Conservation (phyloP, 352 stramenopile species). For the Chrysophaeum taylorii region DNA sequence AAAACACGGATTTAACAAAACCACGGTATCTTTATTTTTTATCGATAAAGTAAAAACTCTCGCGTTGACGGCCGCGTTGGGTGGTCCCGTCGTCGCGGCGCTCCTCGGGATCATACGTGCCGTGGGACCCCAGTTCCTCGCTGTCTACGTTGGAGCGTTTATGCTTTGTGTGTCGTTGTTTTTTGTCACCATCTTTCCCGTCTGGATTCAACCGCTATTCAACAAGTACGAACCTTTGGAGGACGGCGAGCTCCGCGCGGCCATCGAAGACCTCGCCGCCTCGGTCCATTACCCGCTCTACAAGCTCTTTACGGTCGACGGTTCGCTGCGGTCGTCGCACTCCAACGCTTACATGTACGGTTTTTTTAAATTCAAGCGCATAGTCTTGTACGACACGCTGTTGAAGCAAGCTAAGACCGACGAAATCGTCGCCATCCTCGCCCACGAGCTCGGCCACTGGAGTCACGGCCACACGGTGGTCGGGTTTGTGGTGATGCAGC, state of each 20-base stretch:
- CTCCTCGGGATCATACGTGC: constrained; percentile 57
- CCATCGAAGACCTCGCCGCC: constrained; percentile 79
- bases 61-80: constrained; percentile 65
- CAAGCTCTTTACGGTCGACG: constrained; percentile 94
- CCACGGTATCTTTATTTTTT: constrained; percentile 81
- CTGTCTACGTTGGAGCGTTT: constrained; percentile 87
- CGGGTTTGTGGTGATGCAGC: constrained; percentile 82
- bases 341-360: constrained; percentile 80
- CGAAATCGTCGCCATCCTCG: constrained; percentile 89
- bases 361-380: constrained; percentile 91
- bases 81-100: constrained; percentile 48
- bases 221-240: constrained; percentile 78
- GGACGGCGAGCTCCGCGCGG: constrained; percentile 69
- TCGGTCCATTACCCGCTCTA: constrained; percentile 83
- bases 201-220: constrained; percentile 92
- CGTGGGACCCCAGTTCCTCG: constrained; percentile 56
- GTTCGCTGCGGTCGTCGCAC: constrained; percentile 84
- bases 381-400: constrained; percentile 92
- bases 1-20: constrained; percentile 95
- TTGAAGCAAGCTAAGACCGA: constrained; percentile 77
- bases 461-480: constrained; percentile 84
- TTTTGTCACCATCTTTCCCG: constrained; percentile 88
- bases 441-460: constrained; percentile 92
- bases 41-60: constrained; percentile 87
- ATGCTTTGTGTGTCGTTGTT: constrained; percentile 79